phyloP scores from a whole-genome alignment of 768 basidiomycete genomes.

The Leccinellum rugosiceps region DNA sequence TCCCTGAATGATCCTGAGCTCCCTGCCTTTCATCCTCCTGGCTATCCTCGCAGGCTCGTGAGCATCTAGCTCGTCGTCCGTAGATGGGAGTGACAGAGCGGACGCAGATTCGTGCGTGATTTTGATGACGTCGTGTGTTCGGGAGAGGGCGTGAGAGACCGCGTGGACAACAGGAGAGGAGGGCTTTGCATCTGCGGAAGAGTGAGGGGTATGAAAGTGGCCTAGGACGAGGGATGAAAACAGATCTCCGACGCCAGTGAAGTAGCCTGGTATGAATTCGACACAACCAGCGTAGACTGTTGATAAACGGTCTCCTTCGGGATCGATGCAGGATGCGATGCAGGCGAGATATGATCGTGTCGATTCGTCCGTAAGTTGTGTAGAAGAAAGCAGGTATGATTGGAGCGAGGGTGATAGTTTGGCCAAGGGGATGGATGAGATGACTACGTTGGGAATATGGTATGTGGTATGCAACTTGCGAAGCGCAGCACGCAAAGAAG shows the following conservation, averaged over 20 bases:
- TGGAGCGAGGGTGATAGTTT: conserved; percentile 63
- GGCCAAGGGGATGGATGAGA: conserved; percentile 80
- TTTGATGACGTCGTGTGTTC: conserved; percentile 68
- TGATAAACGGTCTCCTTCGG: conserved; percentile 25
- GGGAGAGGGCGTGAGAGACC: conserved; percentile 63
- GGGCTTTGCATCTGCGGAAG: conserved; percentile 6
- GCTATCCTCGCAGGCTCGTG: conserved; percentile 59
- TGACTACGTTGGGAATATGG: conserved; percentile 81
- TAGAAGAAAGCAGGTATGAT: conserved; percentile 34
- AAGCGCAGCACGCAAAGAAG: conserved; percentile 67
- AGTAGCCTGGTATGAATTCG: conserved; percentile 84
- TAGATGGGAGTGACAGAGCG: conserved; percentile 48
- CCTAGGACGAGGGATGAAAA: conserved; percentile 91
- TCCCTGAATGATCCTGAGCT: conserved; percentile 79
- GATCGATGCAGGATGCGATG: conserved; percentile 60
- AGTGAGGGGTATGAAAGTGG: conserved; percentile 50
- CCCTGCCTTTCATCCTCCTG: conserved; percentile 78
- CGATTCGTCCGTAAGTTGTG: neutral
- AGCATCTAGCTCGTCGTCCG: conserved; percentile 77
- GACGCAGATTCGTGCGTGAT: conserved; percentile 57
- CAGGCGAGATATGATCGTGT: conserved; percentile 65
- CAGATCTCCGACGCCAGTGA: conserved; percentile 94
- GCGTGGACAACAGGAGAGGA: conserved; percentile 36
- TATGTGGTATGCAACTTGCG: conserved; percentile 71
- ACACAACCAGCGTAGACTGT: conserved; percentile 69